Evolutionary conservation across 345 rosid species (phyloP).

Genomic region (Noccaea bulbosa): DNA sequence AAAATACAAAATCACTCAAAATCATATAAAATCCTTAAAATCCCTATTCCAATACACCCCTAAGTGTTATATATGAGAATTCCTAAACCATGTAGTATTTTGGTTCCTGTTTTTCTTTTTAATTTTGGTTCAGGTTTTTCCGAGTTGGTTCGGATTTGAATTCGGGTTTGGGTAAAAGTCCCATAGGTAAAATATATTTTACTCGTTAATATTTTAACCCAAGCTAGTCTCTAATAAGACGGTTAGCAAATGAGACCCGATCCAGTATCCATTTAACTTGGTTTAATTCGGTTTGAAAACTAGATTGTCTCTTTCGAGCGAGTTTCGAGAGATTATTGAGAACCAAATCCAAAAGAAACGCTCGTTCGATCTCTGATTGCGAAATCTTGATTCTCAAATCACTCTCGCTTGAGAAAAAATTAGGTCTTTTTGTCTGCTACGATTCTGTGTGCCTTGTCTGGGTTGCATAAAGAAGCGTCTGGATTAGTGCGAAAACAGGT

Average conservation of each 20-base stretch:
- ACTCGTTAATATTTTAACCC: too few relatives aligned
- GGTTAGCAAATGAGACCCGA: background rate
- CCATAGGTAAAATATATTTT: too few relatives aligned
- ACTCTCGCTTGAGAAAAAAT: background rate
- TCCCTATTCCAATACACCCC: too few relatives aligned
- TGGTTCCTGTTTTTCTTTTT: too few relatives aligned
- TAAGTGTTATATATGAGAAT: too few relatives aligned
- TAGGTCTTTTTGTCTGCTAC: background rate
- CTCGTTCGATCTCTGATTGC: conserved; percentile 2
- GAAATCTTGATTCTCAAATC: background rate
- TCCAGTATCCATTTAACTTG: background rate
- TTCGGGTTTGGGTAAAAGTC: too few relatives aligned
- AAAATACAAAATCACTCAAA: too few relatives aligned
- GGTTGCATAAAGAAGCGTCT: background rate
- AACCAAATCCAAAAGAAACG: background rate
- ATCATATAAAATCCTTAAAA: too few relatives aligned
- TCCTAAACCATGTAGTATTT: too few relatives aligned
- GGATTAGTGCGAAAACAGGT: background rate
- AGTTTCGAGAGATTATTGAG: too few relatives aligned
- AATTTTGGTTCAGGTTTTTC: too few relatives aligned
- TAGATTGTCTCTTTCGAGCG: background rate
- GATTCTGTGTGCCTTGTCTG: background rate
- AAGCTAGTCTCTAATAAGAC: background rate
- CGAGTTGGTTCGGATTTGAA: too few relatives aligned
- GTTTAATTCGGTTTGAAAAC: background rate